Evolutionary conservation across 1,284 basidiomycete genomes (phyloP).

Genomic region (Trichosporon ovoides): DNA sequence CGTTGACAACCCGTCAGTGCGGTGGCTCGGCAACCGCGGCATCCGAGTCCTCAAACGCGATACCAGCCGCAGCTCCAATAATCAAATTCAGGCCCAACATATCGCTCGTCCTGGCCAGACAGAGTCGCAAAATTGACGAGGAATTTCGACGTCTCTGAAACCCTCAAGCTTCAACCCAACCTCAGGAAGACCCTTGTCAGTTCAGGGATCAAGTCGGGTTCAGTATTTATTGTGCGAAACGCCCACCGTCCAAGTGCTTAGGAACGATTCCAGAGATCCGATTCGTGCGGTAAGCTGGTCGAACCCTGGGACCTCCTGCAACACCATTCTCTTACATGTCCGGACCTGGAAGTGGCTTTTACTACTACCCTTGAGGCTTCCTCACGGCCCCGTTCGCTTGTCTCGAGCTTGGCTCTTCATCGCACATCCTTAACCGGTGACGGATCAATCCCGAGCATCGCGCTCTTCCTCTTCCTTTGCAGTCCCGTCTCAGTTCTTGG

Average conservation of each 20-base stretch:
- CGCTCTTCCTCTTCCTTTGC: not conserved
- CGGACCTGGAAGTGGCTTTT: not conserved
- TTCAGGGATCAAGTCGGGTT: not conserved
- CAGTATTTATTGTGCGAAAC: not conserved
- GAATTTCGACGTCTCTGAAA: not conserved
- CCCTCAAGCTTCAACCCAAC: not conserved
- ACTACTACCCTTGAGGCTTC: not conserved
- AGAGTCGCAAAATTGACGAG: too few species aligned
- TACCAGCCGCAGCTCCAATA: too few species aligned
- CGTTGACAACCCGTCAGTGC: too few species aligned
- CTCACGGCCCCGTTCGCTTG: not conserved
- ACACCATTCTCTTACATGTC: not conserved
- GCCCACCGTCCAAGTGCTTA: not conserved
- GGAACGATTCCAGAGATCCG: slow-evolving; percentile 4
- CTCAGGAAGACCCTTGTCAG: not conserved
- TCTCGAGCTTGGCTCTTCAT: not conserved
- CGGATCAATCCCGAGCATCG: not conserved
- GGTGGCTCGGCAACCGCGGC: too few species aligned
- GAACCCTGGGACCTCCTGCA: not conserved
- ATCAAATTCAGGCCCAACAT: too few species aligned
- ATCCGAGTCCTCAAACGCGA: too few species aligned
- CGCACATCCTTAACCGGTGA: not conserved
- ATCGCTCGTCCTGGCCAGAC: too few species aligned
- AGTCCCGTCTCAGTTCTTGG: not conserved
- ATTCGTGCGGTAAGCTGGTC: slow-evolving; percentile 4